These are phyloP conservation scores for Gossypium mustelinum DNA, from an alignment of 345 rosid genomes.

Conservation along the genomic window DNA sequence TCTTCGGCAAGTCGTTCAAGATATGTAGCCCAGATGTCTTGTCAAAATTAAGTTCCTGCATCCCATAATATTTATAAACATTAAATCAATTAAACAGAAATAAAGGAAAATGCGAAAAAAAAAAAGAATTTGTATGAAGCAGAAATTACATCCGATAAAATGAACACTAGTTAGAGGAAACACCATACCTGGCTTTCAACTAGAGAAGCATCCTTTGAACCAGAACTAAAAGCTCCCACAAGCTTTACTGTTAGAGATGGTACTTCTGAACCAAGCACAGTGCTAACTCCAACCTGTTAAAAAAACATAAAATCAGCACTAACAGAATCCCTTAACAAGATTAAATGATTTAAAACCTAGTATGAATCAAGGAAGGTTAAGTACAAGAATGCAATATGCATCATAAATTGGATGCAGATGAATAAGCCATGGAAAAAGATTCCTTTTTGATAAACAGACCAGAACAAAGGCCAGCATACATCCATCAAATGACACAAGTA, in stretches of 20 bases:
- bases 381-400: background rate
- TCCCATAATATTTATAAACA: slow-evolving; percentile 18
- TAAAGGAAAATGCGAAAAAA: background rate
- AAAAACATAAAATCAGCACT: background rate
- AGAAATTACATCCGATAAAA: slow-evolving; percentile 13
- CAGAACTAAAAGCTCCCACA: slow-evolving; percentile 42
- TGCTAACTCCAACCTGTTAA: slow-evolving; percentile 74
- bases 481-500: background rate
- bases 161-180: background rate
- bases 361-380: background rate
- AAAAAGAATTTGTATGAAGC: slow-evolving; percentile 8
- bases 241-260: slow-evolving; percentile 80
- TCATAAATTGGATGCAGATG: background rate
- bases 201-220: slow-evolving; percentile 48
- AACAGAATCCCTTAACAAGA: slow-evolving; percentile 5
- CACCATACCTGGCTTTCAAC: slow-evolving; percentile 62
- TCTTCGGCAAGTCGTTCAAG: slow-evolving; percentile 50
- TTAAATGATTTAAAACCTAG: background rate
- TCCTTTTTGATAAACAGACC: background rate
- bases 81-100: slow-evolving; percentile 12
- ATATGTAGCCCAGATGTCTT: slow-evolving; percentile 37
- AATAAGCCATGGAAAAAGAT: background rate
- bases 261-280: slow-evolving; percentile 75
- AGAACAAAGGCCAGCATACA: background rate
- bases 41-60: slow-evolving; percentile 80